Evolutionary conservation across 2,329 filamentous ascomycete species (phyloP).

Genomic region (Fusarium begoniae): DNA sequence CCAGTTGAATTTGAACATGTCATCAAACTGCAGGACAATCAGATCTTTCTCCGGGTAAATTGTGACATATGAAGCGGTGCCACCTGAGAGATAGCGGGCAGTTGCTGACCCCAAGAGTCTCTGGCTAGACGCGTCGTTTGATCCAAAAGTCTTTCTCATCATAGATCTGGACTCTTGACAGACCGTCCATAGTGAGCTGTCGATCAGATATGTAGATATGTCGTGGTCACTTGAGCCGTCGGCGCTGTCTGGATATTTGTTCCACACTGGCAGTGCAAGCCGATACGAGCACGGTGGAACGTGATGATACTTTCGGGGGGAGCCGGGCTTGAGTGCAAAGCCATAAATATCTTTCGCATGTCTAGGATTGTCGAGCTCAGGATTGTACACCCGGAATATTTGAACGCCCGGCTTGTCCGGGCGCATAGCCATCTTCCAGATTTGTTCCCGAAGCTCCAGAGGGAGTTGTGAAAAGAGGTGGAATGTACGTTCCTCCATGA

Average conservation of each 20-base stretch:
- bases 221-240: not conserved
- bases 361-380: accelerated
- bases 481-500: not conserved
- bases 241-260: not conserved
- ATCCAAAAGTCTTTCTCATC: not conserved
- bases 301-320: no score
- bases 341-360: not conserved
- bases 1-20: not conserved
- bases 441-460: not conserved
- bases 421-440: accelerated
- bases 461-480: not conserved
- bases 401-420: not conserved
- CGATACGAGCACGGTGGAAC: no score
- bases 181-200: not conserved
- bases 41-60: not conserved
- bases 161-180: not conserved
- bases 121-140: no score
- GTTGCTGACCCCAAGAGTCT: not conserved
- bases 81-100: not conserved
- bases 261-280: not conserved
- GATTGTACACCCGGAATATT: not conserved
- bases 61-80: not conserved
- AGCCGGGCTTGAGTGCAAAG: not conserved
- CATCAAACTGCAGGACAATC: not conserved
- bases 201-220: not conserved